phyloP scores from a whole-genome alignment of 2,329 filamentous ascomycete genomes.

The Colletotrichum echinochloae region DNA sequence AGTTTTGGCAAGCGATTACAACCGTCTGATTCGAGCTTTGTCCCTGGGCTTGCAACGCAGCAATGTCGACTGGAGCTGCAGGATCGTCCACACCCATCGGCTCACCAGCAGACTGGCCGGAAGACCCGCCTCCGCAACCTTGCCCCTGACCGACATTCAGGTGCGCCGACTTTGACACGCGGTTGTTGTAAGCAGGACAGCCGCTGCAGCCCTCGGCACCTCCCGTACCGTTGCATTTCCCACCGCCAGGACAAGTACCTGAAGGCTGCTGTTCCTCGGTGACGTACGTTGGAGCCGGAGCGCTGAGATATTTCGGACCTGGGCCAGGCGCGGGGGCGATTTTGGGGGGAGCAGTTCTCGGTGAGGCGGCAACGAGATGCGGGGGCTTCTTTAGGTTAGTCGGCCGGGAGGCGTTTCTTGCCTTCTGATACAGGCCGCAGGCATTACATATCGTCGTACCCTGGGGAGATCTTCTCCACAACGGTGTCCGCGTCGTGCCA shows the following conservation, averaged over 20 bases:
- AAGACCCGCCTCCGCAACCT: constrained; percentile 45
- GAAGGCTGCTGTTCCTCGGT: constrained; percentile 78
- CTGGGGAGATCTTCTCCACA: constrained; percentile 94
- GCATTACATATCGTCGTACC: constrained; percentile 98
- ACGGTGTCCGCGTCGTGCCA: constrained; percentile 89
- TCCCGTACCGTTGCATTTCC: constrained; percentile 94
- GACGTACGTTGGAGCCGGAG: constrained; percentile 76
- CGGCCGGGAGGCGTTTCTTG: constrained; percentile 89
- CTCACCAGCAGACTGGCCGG: constrained; percentile 43
- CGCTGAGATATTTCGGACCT: constrained; percentile 56
- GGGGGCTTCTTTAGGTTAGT: constrained; percentile 88
- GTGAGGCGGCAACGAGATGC: constrained; percentile 59
- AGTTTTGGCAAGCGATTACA: constrained; percentile 96
- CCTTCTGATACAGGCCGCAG: constrained; percentile 94
- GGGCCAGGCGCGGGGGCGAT: constrained; percentile 47
- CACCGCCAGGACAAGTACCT: constrained; percentile 95
- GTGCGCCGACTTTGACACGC: constrained; percentile 87
- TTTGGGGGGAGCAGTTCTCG: constrained; percentile 58
- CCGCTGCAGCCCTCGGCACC: constrained; percentile 95
- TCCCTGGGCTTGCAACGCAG: constrained; percentile 55
- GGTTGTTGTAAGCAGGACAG: constrained; percentile 97
- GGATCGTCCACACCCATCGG: constrained; percentile 49
- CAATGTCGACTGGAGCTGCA: constrained; percentile 61
- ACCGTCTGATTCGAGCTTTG: constrained; percentile 66
- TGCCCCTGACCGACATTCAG: constrained; percentile 69